Base-by-base conservation (phyloP, 2,329 filamentous ascomycete species). In the Colletotrichum tamarilloi region DNA sequence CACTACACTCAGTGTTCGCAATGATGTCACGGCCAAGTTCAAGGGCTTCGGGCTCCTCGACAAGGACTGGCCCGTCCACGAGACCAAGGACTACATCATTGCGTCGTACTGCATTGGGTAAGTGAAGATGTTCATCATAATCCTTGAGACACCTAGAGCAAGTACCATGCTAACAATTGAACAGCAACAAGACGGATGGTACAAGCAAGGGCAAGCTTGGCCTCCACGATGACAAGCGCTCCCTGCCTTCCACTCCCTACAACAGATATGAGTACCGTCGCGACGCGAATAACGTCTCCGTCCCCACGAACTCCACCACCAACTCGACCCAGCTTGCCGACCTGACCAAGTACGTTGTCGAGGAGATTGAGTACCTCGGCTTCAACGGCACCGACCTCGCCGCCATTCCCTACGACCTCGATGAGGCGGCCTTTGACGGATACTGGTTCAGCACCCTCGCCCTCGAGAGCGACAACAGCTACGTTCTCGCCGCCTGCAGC, bases 391-490 rank as follows among this genome's bases (percentile, higher is more conserved):
- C 55, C 26, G 14, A 28, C 8, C 55, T 58, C 26, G 26, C 58
- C 30, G 30, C 30, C 32, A 22, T 60, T 24, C 58, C 30, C n/a
- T 60, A 38, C 30, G 16, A 42, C 11, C 30, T 60, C 2, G 32
- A 60, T 32, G 30, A 22, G 12, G 58, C 30, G 19, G n/a, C 19
- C 16, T 38, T 60, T 72, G 82, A 84, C 68, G 83, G 83, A 72
- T 85, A 85, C 76, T 60, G 58, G 58, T 60, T 42, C 35, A 42
- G 58, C 35, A 60, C 58, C 2, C 58, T 60, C 9, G 30, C 30
- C 28, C 58, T 38, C 19, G 30, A 38, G n/a, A 42, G 35, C 12
- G 32, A 38, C 32, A 42, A 60, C 38, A 32, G 55, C 30, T 58
- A 58, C 55, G 52, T 67, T 5, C 52, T 67, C 12, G 30, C 53